Base-by-base conservation (phyloP, 2,329 filamentous ascomycete genomes). In the Scedosporium aurantiacum region DNA sequence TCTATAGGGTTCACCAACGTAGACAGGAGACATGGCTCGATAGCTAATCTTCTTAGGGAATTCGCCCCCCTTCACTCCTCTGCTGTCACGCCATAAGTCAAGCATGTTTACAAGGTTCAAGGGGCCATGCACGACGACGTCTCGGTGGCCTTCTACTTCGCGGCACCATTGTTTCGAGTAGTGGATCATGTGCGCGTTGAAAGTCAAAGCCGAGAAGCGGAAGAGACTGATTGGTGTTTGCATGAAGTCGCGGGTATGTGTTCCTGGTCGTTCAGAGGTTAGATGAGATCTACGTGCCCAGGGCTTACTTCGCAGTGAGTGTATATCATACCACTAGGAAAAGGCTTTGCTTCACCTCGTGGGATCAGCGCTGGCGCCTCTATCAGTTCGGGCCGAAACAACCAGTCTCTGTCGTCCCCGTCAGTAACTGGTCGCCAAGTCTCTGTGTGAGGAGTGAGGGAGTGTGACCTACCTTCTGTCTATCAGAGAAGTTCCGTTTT, bases 101-200 rank as follows among this genome's bases (percentile, higher is more conserved):
- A 93, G 74, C 68, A 95, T 82, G 45, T 87, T 80, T 10, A 89
- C 87, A 25, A 93, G 77, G 40, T 87, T 89, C 63, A 96, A 74
- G 1, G 91, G 90, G 0, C 90, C 91, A 67, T 96, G 91, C 32
- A 96, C 89, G 10, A 96, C 82, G 4, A 88, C 72, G 16, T 84
- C 81, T 0, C 82, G 81, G 67, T 94, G 89, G 0, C 86, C 85
- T 71, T 94, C 87, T 6, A 87, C 76, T 4, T 78, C 74, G 4
- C 77, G 76, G 14, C 84, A 83, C 77, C 89, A 93, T 12, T 77
- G 69, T 25, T 82, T 79, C 68, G 91, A 89, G 66, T 93, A 87
- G 71, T 96, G 91, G 61, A 96, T 95, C 65, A 84, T 86, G 72
- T 96, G 91, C 0, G 84, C 89, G 69, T 96, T 96, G 76, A 91